Base-by-base conservation (phyloP, 306 rosid species). In the Cicer chorassanicum region DNA sequence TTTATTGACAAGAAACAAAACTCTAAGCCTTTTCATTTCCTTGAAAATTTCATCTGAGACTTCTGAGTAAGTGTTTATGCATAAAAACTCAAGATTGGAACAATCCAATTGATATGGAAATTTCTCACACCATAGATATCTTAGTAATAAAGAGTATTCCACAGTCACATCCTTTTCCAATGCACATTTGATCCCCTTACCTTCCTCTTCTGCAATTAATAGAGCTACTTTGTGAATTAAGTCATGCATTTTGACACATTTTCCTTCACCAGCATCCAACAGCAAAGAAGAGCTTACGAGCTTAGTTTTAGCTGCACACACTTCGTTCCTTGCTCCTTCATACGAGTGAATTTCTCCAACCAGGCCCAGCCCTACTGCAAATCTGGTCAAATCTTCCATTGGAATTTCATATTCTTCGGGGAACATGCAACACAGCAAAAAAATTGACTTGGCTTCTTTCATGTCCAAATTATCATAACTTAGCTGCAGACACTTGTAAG, bases 191-290 rank as follows among this genome's bases (percentile, higher is more conserved):
- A 75, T 9, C 10, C 2, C 9, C 14, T 57, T 70, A 49, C 50
- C 16, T 36, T 40, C 13, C 0, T 34, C 4, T 1, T 53, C 19
- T 9, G 29, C 40, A 1, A 69, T 53, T 40, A 8, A 9, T 1
- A 8, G 12, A 4, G 69, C 82, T 11, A 73, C 56, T 4, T 67
- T 38, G 0, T 68, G 82, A 57, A 73, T 41, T 8, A 77, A 5
- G 38, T 77, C 85, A 18, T 82, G 82, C 85, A 82, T 42, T 55
- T 59, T 77, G 44, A 82, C 55, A 42, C 0, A 6, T 1, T 38
- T 39, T 19, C 1, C 13, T 3, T 7, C 18, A 24, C 1, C 39
- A 8, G 7, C 75, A 3, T 16, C 15, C 9, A 53, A 42, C 40
- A 77, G 12, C 1, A 82, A 60, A 68, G 49, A 60, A 49, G 57